Percentiles rank a stretch among this genome's conserved stretches.
Evolutionary conservation across 306 rosid species (phyloP).

Genomic region (Gastrolobium bilobum): DNA sequence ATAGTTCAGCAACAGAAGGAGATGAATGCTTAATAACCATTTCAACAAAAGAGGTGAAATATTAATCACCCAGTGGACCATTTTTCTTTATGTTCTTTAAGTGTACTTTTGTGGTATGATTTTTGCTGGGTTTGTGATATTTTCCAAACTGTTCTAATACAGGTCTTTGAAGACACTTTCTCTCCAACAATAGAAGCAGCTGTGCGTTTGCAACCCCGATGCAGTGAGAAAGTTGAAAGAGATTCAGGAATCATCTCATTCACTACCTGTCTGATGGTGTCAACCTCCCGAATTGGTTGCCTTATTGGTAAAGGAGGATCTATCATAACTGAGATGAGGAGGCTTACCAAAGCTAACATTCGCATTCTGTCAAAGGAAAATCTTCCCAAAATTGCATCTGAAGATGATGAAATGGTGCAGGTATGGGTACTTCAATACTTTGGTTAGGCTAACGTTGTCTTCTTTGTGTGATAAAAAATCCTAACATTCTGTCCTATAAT

Average conservation of each 20-base stretch:
- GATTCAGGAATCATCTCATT: constrained; percentile 95
- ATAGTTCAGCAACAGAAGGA: constrained; percentile 85
- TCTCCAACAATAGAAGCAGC: constrained; percentile 94
- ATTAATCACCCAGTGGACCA: constrained; percentile 9
- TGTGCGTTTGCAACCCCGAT: constrained; percentile 93
- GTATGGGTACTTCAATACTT: constrained; percentile 53
- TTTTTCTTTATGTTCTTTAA: constrained; percentile 21
- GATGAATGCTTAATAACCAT: constrained; percentile 89
- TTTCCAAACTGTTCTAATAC: constrained; percentile 47
- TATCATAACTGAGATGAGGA: constrained; percentile 94
- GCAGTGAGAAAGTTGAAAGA: constrained; percentile 95
- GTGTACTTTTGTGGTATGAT: background rate
- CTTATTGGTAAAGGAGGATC: constrained; percentile 99
- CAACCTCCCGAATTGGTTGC: constrained; percentile 96
- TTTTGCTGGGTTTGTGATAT: constrained; percentile 13
- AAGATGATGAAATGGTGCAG: constrained; percentile 99
- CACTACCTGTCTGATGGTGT: constrained; percentile 92
- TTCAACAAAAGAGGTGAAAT: constrained; percentile 87
- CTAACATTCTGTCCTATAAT: constrained; percentile 36
- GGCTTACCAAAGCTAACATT: constrained; percentile 90
- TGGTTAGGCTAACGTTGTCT: background rate
- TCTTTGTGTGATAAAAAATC: constrained; percentile 1
- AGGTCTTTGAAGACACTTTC: constrained; percentile 86
- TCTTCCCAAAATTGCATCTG: constrained; percentile 95
- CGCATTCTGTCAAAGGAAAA: constrained; percentile 88